Percentiles rank a stretch among this genome's conserved stretches.
Conservation (phyloP, 2,329 filamentous ascomycete genomes). For the Aureobasidium pullulans region DNA sequence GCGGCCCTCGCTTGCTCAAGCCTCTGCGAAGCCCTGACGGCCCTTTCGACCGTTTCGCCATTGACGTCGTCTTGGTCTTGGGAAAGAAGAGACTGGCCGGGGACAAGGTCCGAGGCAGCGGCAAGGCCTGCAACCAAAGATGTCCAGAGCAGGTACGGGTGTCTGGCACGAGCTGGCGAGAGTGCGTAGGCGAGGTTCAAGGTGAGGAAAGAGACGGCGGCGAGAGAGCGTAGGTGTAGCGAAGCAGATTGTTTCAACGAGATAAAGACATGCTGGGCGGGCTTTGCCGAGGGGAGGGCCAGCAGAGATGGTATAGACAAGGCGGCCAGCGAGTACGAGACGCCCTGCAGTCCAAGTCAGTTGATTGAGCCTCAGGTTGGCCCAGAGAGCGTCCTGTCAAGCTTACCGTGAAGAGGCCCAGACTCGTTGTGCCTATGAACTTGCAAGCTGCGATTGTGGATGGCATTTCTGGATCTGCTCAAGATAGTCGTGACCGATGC, state of each 20-base stretch:
- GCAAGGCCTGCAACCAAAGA: conserved; percentile 38
- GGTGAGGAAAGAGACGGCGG: conserved; percentile 60
- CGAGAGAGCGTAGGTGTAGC: conserved; percentile 59
- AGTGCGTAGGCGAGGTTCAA: conserved; percentile 72
- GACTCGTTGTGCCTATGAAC: conserved; percentile 84
- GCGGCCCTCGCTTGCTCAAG: conserved; percentile 36
- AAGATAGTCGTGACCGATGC: not conserved
- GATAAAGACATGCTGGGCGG: conserved; percentile 61
- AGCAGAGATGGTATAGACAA: conserved; percentile 75
- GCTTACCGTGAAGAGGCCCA: conserved; percentile 81
- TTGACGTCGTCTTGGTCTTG: conserved; percentile 36
- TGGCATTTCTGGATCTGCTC: conserved; percentile 20
- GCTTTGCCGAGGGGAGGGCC: conserved; percentile 66
- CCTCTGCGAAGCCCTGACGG: conserved; percentile 35
- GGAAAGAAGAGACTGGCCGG: conserved; percentile 26
- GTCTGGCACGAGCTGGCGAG: conserved; percentile 65
- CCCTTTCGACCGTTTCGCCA: conserved; percentile 42
- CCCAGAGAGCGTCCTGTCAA: conserved; percentile 5
- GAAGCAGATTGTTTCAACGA: conserved; percentile 57
- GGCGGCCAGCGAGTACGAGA: conserved; percentile 75
- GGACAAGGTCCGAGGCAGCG: conserved; percentile 10
- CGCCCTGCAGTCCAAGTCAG: conserved; percentile 53
- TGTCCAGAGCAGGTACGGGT: conserved; percentile 88
- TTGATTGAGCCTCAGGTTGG: not conserved
- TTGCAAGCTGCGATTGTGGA: conserved; percentile 69